A percentile compares a stretch with the other conserved stretches of the same genome.
Conservation (phyloP, 352 stramenopile genomes). For the Globisporangium yorkense region DNA sequence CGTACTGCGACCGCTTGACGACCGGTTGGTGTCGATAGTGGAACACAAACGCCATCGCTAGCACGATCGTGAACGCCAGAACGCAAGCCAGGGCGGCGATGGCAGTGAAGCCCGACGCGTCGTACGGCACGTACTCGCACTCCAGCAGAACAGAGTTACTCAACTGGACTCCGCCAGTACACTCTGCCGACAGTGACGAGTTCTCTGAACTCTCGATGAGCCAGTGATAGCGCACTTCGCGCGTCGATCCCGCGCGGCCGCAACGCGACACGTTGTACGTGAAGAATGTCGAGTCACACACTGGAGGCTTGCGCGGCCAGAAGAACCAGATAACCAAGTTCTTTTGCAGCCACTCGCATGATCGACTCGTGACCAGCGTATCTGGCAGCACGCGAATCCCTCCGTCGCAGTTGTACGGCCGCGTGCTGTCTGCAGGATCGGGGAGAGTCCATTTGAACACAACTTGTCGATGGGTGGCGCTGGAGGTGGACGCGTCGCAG, state of each 20-base stretch:
- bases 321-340: conserved; percentile 12
- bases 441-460: conserved; percentile 33
- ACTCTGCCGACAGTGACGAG: conserved; percentile 28
- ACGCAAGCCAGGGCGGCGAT: conserved; percentile 3
- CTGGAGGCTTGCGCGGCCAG: conserved; percentile 13
- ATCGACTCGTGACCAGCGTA: conserved; percentile 27
- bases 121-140: conserved; percentile 37
- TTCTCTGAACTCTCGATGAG: conserved; percentile 14
- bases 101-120: conserved; percentile 13
- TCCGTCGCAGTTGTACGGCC: conserved; percentile 43
- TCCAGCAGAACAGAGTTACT: conserved; percentile 22
- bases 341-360: conserved; percentile 25
- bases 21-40: conserved; percentile 31
- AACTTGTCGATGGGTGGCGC: conserved; percentile 21
- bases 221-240: conserved; percentile 33
- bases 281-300: conserved; percentile 40
- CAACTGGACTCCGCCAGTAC: conserved; percentile 18
- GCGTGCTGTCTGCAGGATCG: conserved; percentile 22
- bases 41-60: conserved; percentile 28
- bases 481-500: conserved; percentile 17
- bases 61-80: conserved; percentile 13
- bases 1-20: conserved; percentile 65
- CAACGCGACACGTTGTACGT: conserved; percentile 32
- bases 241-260: conserved; percentile 13
- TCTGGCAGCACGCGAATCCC: conserved; percentile 11